phyloP scores from a whole-genome alignment of 352 stramenopile genomes.

The Globisporangium irregulare region DNA sequence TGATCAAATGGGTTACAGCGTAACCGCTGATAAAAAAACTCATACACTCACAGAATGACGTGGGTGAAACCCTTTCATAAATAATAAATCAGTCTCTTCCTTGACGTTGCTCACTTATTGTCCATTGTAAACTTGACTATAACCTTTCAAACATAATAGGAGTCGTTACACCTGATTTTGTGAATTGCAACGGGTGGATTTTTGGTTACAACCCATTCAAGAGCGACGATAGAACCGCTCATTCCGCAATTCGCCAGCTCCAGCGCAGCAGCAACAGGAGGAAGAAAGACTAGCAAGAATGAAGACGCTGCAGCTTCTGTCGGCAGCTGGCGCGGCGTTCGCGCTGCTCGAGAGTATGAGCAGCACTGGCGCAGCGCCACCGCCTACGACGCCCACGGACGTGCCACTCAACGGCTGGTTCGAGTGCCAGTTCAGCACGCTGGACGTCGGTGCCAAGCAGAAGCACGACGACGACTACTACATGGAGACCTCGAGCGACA shows the following conservation, averaged over 20 bases:
- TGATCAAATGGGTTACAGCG: neutral
- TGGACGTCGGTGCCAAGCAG: constrained; percentile 1
- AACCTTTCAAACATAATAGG: neutral
- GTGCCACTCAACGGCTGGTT: constrained; percentile 36
- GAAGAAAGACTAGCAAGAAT: neutral
- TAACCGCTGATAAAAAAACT: neutral
- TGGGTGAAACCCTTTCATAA: neutral
- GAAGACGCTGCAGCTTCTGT: constrained; percentile 17
- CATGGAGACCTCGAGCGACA: constrained; percentile 16
- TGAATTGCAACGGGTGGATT: constrained; percentile 5
- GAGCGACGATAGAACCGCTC: neutral
- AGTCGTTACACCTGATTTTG: constrained; percentile 6
- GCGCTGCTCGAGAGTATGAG: constrained; percentile 7
- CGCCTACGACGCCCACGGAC: constrained; percentile 10
- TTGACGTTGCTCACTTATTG: neutral
- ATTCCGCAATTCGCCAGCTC: constrained; percentile 13
- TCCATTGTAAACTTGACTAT: neutral
- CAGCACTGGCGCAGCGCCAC: neutral
- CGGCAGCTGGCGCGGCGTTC: neutral
- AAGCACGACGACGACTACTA: constrained; percentile 23
- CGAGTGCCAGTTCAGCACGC: constrained; percentile 29
- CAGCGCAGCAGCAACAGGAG: neutral
- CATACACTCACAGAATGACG: neutral
- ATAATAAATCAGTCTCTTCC: constrained; percentile 4
- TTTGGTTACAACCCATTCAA: constrained; percentile 3